Conservation (phyloP, 2,329 filamentous ascomycete genomes). For the Pyrenochaeta sp. region DNA sequence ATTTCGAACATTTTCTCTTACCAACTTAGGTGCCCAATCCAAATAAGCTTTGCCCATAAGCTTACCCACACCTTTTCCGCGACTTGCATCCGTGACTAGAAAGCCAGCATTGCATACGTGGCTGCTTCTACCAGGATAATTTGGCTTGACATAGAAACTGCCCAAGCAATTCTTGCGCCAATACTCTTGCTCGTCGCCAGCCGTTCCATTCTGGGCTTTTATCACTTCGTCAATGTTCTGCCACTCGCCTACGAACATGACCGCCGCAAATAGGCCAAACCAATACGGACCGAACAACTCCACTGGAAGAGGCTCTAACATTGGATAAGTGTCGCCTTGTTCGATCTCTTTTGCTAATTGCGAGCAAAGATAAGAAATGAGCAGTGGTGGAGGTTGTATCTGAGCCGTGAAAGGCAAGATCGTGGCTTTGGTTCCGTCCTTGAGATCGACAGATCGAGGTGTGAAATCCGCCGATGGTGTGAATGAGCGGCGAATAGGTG, state of each 20-base stretch:
- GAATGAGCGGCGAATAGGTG: slow-evolving; percentile 70
- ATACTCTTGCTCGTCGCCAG: background rate
- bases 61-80: slow-evolving; percentile 52
- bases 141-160: slow-evolving; percentile 79
- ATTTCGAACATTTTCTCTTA: background rate
- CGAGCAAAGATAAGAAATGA: slow-evolving; percentile 76
- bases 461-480: slow-evolving; percentile 71
- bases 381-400: slow-evolving; percentile 71
- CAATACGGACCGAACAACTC: slow-evolving; percentile 80
- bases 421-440: slow-evolving; percentile 75
- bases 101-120: slow-evolving; percentile 74
- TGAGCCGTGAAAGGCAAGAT: slow-evolving; percentile 78
- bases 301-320: slow-evolving; percentile 74
- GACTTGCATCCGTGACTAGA: slow-evolving; percentile 47
- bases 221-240: slow-evolving; percentile 54
- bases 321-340: slow-evolving; percentile 85
- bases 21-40: background rate
- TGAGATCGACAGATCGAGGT: slow-evolving; percentile 76
- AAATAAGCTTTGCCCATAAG: slow-evolving; percentile 11
- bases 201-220: slow-evolving; percentile 3
- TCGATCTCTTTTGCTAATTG: slow-evolving; percentile 87
- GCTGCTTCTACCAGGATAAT: slow-evolving; percentile 84
- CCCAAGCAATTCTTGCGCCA: slow-evolving; percentile 81
- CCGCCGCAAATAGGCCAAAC: slow-evolving; percentile 84
- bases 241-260: slow-evolving; percentile 81